Evolutionary conservation across 1,139 yeast species (phyloP).

Genomic region (Candida sanyaensis): DNA sequence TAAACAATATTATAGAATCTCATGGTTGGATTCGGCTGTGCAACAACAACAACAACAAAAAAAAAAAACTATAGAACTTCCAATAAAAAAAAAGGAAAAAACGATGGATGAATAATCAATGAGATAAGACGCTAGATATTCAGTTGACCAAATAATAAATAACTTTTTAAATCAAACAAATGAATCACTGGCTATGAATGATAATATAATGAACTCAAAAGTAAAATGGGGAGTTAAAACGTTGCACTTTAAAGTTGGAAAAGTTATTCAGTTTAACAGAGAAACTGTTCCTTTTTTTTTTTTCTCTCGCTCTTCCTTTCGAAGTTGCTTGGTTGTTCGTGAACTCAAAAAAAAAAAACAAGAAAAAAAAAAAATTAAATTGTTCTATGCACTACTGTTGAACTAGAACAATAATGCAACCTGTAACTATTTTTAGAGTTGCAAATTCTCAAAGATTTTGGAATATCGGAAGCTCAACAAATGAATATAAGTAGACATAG

Average conservation of each 20-base stretch:
- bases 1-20: conserved; percentile 4
- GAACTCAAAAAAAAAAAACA: too few relatives aligned
- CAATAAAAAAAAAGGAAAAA: too few relatives aligned
- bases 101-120: background rate
- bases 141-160: background rate
- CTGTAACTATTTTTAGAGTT: background rate
- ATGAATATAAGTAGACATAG: too few relatives aligned
- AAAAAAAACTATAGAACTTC: too few relatives aligned
- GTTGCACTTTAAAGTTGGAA: background rate
- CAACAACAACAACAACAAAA: too few relatives aligned
- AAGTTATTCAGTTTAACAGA: background rate
- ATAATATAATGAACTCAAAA: too few relatives aligned
- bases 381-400: background rate
- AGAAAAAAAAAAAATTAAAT: background rate
- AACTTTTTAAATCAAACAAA: background rate
- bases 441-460: background rate
- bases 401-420: background rate
- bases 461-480: too few relatives aligned
- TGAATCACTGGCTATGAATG: background rate
- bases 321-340: too few relatives aligned
- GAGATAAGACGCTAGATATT: background rate
- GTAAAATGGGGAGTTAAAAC: too few relatives aligned
- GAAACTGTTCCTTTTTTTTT: background rate
- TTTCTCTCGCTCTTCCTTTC: background rate
- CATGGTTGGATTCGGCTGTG: conserved; percentile 1